Conservation (phyloP, 1,284 basidiomycete species). For the Farysia itapuensis region DNA sequence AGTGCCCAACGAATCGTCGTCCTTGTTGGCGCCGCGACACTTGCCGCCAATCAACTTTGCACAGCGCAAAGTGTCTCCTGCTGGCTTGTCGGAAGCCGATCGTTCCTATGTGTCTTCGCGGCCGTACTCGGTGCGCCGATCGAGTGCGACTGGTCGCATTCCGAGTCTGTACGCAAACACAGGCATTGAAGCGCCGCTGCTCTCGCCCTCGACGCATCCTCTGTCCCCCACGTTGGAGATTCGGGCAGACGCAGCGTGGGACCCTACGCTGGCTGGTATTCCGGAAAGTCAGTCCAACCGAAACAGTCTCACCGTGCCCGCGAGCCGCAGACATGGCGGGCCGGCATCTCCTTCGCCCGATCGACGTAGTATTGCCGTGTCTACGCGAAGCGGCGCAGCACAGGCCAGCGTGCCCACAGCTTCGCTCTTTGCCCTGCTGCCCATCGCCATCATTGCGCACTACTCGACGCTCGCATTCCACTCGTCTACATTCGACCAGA, state of each 20-base stretch:
- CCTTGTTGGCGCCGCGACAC: constrained; percentile 32
- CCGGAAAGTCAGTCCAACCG: constrained; percentile 36
- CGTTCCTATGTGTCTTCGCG: constrained; percentile 5
- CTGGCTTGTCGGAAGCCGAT: constrained; percentile 24
- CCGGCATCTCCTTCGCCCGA: constrained; percentile 7
- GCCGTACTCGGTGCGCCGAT: constrained; percentile 23
- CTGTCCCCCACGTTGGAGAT: constrained; percentile 4
- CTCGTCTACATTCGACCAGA: constrained; percentile 58
- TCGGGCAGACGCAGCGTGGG: constrained; percentile 30
- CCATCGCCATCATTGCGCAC: constrained; percentile 55
- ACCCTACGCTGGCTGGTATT: constrained; percentile 50
- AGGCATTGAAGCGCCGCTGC: constrained; percentile 38
- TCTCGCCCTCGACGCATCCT: constrained; percentile 11
- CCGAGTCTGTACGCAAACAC: constrained; percentile 50
- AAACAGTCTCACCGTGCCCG: constrained; percentile 13
- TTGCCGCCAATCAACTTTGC: constrained; percentile 54
- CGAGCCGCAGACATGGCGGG: background rate
- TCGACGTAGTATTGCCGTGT: constrained; percentile 5
- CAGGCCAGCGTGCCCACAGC: background rate
- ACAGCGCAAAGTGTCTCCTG: constrained; percentile 35
- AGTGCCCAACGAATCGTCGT: constrained; percentile 17
- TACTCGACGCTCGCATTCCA: constrained; percentile 57
- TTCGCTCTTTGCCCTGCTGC: constrained; percentile 47
- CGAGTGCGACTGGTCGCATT: constrained; percentile 24
- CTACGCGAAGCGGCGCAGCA: background rate